Conservation (phyloP, 2,329 filamentous ascomycete species). For the Sphaerulina musiva region DNA sequence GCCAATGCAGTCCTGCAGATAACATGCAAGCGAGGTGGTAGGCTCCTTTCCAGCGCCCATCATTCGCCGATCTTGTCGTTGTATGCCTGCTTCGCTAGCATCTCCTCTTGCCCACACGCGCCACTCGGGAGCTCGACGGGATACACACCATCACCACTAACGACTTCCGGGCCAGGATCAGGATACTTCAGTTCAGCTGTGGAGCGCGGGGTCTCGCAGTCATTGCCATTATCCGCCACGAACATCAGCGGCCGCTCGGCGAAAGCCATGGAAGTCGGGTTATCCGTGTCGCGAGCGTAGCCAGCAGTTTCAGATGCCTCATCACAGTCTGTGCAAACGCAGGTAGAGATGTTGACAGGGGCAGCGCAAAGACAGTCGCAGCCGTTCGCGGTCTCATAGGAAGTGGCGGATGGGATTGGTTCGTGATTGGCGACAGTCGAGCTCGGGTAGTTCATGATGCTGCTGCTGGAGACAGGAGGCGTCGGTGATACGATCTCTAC, state of each 20-base stretch:
- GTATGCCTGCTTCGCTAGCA: constrained; percentile 20
- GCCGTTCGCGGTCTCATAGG: no score
- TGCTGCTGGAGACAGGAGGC: neutral
- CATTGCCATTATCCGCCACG: constrained; percentile 37
- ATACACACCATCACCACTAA: constrained; percentile 41
- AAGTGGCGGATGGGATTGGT: no score
- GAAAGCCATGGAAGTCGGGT: constrained; percentile 30
- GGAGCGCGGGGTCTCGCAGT: constrained; percentile 35
- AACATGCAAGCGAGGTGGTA: neutral
- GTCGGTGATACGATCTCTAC: constrained; percentile 36
- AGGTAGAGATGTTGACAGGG: no score
- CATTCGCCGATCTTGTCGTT: constrained; percentile 2
- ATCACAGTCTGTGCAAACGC: no score
- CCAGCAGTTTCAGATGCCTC: no score
- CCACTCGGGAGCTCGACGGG: constrained; percentile 36
- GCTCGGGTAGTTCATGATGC: neutral
- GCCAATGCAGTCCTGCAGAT: no score
- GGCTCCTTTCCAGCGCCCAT: neutral
- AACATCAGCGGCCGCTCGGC: constrained; percentile 38
- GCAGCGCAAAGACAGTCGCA: no score
- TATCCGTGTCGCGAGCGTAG: neutral
- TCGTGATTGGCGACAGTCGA: no score
- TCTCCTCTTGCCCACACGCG: constrained; percentile 14
- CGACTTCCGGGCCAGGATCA: constrained; percentile 40
- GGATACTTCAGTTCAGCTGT: constrained; percentile 41